phyloP scores from a whole-genome alignment of 1,284 basidiomycete genomes.

The Cutaneotrichosporon spelunceum region DNA sequence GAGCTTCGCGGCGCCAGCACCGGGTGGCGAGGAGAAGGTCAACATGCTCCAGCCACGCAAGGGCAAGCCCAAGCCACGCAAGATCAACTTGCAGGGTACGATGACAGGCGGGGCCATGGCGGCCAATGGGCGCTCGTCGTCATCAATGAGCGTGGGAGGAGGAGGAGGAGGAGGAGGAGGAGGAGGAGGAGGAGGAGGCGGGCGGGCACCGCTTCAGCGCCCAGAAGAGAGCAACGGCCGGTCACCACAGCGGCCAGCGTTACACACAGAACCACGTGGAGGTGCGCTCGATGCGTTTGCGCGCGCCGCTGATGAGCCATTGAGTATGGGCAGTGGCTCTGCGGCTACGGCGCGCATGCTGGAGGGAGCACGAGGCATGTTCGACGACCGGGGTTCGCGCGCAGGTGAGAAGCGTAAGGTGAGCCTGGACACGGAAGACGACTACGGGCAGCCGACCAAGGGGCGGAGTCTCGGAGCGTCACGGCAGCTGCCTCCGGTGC shows the following conservation, averaged over 20 bases:
- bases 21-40: constrained; percentile 20
- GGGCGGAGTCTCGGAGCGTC: constrained; percentile 32
- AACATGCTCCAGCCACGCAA: constrained; percentile 27
- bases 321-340: constrained; percentile 27
- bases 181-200: constrained; percentile 5
- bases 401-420: constrained; percentile 37
- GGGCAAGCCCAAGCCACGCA: constrained; percentile 21
- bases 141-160: constrained; percentile 5
- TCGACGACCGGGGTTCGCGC: constrained; percentile 24
- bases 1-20: constrained; percentile 17
- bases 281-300: constrained; percentile 32
- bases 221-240: neutral
- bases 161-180: constrained; percentile 4
- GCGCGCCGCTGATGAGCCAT: constrained; percentile 36
- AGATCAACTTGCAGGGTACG: constrained; percentile 17
- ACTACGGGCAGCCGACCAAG: constrained; percentile 13
- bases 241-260: neutral
- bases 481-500: constrained; percentile 22
- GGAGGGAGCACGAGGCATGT: constrained; percentile 19
- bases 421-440: constrained; percentile 17
- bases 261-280: constrained; percentile 1
- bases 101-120: constrained; percentile 14
- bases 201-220: constrained; percentile 8
- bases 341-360: constrained; percentile 30
- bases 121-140: constrained; percentile 9